phyloP scores from a whole-genome alignment of 495 filamentous ascomycete genomes.

The Wilcoxina mikolae region DNA sequence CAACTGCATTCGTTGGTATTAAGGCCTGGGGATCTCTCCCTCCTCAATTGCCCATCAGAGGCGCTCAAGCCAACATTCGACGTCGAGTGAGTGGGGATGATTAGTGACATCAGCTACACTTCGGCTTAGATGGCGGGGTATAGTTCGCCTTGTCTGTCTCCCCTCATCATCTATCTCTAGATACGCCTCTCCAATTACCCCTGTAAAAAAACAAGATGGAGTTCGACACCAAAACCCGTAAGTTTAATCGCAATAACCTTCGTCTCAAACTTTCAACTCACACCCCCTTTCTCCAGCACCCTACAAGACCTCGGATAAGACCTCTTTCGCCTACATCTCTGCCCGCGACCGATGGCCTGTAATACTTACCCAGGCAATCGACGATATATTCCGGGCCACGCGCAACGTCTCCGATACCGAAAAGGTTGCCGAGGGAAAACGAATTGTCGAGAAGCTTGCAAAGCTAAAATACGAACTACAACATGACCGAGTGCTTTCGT shows the following conservation, averaged over 20 bases:
- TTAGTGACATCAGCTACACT: too few species aligned
- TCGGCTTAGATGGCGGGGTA: too few species aligned
- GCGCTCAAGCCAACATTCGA: too few species aligned
- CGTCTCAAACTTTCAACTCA: background rate
- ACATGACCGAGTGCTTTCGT: slow-evolving; percentile 57
- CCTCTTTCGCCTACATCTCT: slow-evolving; percentile 73
- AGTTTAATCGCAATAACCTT: slow-evolving; percentile 6
- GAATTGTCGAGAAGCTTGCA: slow-evolving; percentile 63
- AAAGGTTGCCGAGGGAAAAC: slow-evolving; percentile 66
- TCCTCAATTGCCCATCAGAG: too few species aligned
- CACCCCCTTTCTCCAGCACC: slow-evolving; percentile 41
- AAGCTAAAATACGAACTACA: slow-evolving; percentile 90
- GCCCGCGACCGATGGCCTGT: slow-evolving; percentile 81
- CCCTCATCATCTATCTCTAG: too few species aligned
- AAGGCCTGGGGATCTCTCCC: too few species aligned
- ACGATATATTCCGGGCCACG: slow-evolving; percentile 73
- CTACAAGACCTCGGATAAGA: slow-evolving; percentile 62
- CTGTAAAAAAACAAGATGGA: too few species aligned
- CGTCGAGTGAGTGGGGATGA: too few species aligned
- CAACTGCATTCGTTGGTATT: too few species aligned
- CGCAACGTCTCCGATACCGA: slow-evolving; percentile 43
- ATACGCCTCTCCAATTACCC: too few species aligned
- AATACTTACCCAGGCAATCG: slow-evolving; percentile 86
- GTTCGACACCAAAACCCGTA: slow-evolving; percentile 34
- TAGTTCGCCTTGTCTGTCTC: too few species aligned